Evolutionary conservation across 2,329 filamentous ascomycete species (phyloP).

Genomic region (Colletotrichum somersetense): DNA sequence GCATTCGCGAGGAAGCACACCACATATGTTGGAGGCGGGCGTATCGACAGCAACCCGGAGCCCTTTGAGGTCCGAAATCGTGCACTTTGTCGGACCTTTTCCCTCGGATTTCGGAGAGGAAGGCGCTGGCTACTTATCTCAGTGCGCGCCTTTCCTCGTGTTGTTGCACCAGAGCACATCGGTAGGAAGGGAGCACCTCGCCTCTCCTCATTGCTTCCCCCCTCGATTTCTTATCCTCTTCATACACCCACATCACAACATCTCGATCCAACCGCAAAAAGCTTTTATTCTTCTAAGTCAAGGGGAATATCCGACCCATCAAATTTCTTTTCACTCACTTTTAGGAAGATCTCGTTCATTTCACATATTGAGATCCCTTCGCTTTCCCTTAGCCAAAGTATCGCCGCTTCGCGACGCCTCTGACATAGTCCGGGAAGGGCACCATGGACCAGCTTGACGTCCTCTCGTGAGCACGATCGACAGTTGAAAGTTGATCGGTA

Average conservation of each 20-base stretch:
- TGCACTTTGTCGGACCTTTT: neutral
- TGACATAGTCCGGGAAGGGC: too few relatives aligned
- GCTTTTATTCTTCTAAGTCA: neutral
- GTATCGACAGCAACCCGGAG: neutral
- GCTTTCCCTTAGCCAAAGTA: neutral
- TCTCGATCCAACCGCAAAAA: neutral
- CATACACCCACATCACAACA: neutral
- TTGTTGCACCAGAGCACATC: neutral
- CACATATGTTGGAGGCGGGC: too few relatives aligned
- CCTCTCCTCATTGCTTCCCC: neutral
- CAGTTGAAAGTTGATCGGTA: neutral
- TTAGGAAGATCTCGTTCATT: too few relatives aligned
- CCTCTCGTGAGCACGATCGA: neutral
- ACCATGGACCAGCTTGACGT: neutral
- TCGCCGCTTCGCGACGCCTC: neutral
- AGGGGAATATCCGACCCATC: too few relatives aligned
- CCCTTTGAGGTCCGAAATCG: neutral
- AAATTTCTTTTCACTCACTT: too few relatives aligned
- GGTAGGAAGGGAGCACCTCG: neutral
- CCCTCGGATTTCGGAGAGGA: neutral
- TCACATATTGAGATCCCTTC: neutral
- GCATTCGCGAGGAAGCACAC: too few relatives aligned
- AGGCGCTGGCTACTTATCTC: neutral
- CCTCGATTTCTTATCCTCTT: neutral
- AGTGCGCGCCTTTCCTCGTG: too few relatives aligned